Evolutionary conservation across 495 filamentous ascomycete genomes (phyloP), one percentile per base, ranked within the genome.

Genomic region (Neurospora sp.): DNA sequence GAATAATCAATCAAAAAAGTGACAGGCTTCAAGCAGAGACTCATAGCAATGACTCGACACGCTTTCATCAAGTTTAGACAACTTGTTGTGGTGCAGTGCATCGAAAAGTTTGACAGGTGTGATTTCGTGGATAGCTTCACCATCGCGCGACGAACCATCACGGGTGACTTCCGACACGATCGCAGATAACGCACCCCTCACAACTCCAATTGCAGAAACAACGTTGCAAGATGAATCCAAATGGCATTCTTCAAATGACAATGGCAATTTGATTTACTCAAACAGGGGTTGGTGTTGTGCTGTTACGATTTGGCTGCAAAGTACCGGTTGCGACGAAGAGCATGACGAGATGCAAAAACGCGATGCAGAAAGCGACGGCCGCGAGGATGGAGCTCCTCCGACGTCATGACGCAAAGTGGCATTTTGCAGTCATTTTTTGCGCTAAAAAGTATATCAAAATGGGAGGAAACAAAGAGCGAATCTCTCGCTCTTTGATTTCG

Each of bases 71-170:
- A 9, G 12, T 18, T 66, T 9, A 0, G 14, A 66, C 6, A 16
- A 1, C 2, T 5, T 66, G 54, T 9, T 66, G 54, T 18, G 54
- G 27, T 66, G 54, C 27, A 0, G 14, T 66, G 27, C 1, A 7
- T 9, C 14, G 54, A 66, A 66, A 18, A 8, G 54, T 14, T 66
- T 35, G 23, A 16, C 6, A 66, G 5, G 16, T 14, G 23, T 9
- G 6, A 66, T 66, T 66, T 66, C 54, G 83, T 75, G 78, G 82
- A 85, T 85, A 81, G 83, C 83, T 83, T 84, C 83, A 82, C 74
- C 73, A 71, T 70, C 16, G 62, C 46, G n/a, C 41, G 31, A 31
- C 70, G 72, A 42, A 69, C 69, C 72, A 80, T 72, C 74, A 73
- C 69, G 40, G 74, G 76, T 80, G 81, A 77, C 74, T 78, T 76